These are phyloP conservation scores for Cercospora sojina DNA, from an alignment of 2,329 filamentous ascomycete species.

Conservation along the genomic window DNA sequence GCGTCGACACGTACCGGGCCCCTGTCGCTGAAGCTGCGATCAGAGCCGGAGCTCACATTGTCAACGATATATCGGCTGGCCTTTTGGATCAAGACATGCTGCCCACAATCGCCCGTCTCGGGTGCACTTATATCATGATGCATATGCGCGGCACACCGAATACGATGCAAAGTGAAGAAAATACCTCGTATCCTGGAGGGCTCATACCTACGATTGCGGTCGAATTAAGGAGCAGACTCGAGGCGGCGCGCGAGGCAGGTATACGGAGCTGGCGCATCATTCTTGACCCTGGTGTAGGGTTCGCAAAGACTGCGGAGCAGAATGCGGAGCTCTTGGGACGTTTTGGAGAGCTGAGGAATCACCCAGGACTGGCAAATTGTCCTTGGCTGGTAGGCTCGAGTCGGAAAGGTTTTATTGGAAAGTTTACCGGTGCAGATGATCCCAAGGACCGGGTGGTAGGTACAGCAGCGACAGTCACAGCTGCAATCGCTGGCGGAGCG, in stretches of 20 bases:
- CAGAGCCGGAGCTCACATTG: constrained; percentile 77
- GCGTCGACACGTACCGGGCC: constrained; percentile 90
- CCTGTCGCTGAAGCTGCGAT: constrained; percentile 75
- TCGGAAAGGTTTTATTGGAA: constrained; percentile 85
- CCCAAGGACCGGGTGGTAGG: constrained; percentile 74
- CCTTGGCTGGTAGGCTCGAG: constrained; percentile 90
- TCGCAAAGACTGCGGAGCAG: constrained; percentile 79
- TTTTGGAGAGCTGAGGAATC: constrained; percentile 61
- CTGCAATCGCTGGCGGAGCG: constrained; percentile 80
- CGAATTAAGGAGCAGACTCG: constrained; percentile 70
- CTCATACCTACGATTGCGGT: constrained; percentile 63
- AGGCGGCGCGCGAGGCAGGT: constrained; percentile 75
- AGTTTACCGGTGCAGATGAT: constrained; percentile 71
- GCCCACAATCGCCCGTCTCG: constrained; percentile 70
- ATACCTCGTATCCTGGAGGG: constrained; percentile 62
- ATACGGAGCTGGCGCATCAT: constrained; percentile 91
- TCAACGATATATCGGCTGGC: constrained; percentile 93
- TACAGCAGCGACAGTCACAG: constrained; percentile 83
- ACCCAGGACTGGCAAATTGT: constrained; percentile 59
- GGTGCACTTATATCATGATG: constrained; percentile 81
- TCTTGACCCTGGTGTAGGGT: constrained; percentile 89
- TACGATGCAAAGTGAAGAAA: constrained; percentile 69
- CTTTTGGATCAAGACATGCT: constrained; percentile 79
- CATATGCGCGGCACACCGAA: constrained; percentile 87
- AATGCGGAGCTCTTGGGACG: constrained; percentile 76